Base-by-base conservation (phyloP, 371 early-diverging fungal genomes). In the Mortierella sp. region DNA sequence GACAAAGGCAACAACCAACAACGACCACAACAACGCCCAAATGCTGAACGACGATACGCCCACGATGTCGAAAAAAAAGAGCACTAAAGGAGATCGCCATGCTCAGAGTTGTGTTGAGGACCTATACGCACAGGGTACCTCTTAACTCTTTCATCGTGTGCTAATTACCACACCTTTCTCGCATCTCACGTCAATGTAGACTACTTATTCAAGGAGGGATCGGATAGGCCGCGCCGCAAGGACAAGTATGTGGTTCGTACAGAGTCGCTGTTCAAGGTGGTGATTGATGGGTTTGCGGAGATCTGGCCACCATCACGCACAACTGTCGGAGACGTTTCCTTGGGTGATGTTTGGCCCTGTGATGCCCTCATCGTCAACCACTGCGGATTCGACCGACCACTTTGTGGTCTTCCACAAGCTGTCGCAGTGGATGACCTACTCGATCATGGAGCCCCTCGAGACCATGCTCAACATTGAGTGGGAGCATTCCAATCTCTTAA, bases 391-490 rank as follows among this genome's bases (percentile, higher is more conserved):
- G 24, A 87, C 83, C 34, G 90, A 90, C 6, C 88, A 90, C 45
- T 88, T 92, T 52, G 95, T 97, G 11, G 92, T 96, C 28, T 97
- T 97, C 90, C 98, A 98, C 89, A 98, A 98, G 79, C 91, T 98
- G 55, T 96, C 97, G 24, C 97, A 97, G 88, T 98, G 98, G 98
- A 93, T 98, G 47, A 96, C 97, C 2, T 98, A 97, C 88, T 97
- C 97, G 0, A 89, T 98, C 71, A 92, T 96, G 88, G 98, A 98
- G 77, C 94, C 95, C 1, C 86, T 97, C 31, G 91, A 92, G 73
- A 88, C 88, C n/a, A 77, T 93, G 14, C 84, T 94, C 26, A 89
- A 87, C 54, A 80, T 96, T 28, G 88, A 72, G 1, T 91, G 97
- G 58, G 83, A 88, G 21, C 94, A 94, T 10, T 83, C 92, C 7